Base-by-base conservation (phyloP, 305 asterid species). In the Solanum chacoense region DNA sequence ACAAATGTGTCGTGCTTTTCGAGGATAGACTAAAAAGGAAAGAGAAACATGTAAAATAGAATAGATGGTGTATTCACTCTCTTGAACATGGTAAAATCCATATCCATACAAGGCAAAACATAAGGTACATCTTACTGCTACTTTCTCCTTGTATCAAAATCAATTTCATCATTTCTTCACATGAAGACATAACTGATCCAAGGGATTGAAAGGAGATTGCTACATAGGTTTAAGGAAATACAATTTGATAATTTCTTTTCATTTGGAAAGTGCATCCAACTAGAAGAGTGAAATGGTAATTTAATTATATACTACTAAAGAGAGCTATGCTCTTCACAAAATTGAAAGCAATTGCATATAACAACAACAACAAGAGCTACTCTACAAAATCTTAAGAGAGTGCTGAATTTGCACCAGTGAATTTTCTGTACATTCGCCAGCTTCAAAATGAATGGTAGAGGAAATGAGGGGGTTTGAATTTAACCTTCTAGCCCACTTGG, bases 351-450 rank as follows among this genome's bases (percentile, higher is more conserved):
- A 84, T n/a, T 50, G 7, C 28, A 84, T 84, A 84, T 83, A 31
- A 45, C 73, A 55, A 83, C 85, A 81, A 80, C 71, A 81, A 84
- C 7, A 50, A 45, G 87, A 84, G 74, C 87, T 84, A 84, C 73
- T 84, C 74, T 84, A 84, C 74, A 84, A 84, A 84, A 84, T 14
- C 20, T 84, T 11, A 50, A 55, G 74, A 12, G 22, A 84, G 74
- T 32, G 87, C 87, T 20, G 87, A 84, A 84, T 84, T 55, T 84
- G 87, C 74, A 84, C 87, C 26, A 84, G 32, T 79, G 73, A 85
- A 89, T 36, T 55, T 63, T 92, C 90, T 93, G 89, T 92, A 94
- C 95, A 93, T 50, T 76, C 87, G 86, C 86, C 89, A 90, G 72
- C 86, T 69, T 16, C 73, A 32, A 81, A 81, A 45, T 81, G 86